A percentile compares a stretch with the other conserved stretches of the same genome.
These are phyloP conservation scores for Macroventuria anomochaeta DNA, from an alignment of 2,329 filamentous ascomycete genomes.

Conservation along the genomic window DNA sequence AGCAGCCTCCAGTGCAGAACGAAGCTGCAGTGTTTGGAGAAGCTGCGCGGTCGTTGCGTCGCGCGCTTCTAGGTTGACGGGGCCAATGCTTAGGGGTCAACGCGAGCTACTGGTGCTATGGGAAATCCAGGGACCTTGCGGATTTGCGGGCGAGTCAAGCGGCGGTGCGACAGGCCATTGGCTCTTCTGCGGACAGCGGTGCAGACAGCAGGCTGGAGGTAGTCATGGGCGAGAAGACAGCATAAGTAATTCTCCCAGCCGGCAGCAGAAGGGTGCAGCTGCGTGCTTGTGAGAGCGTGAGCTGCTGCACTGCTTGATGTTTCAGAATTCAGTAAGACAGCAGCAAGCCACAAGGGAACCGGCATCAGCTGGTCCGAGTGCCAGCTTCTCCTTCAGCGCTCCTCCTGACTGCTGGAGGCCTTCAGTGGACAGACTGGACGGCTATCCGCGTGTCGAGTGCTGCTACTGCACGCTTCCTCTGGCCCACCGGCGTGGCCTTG, in stretches of 20 bases:
- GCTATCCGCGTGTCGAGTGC: not conserved
- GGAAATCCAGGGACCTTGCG: conserved; percentile 2
- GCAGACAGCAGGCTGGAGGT: conserved; percentile 2
- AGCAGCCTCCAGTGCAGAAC: conserved; percentile 9
- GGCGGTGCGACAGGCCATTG: conserved; percentile 19
- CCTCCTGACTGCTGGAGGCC: conserved; percentile 1
- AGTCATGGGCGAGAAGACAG: not conserved
- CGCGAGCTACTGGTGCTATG: conserved; percentile 5
- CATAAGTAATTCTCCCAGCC: conserved; percentile 16
- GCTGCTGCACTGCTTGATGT: conserved; percentile 12
- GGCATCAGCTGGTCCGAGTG: conserved; percentile 2
- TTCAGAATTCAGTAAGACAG: conserved; percentile 7
- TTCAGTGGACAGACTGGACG: not conserved
- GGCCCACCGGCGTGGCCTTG: not conserved
- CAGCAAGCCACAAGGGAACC: conserved; percentile 1
- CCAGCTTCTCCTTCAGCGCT: not conserved
- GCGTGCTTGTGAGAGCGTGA: conserved; percentile 2
- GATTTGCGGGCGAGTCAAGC: conserved; percentile 25
- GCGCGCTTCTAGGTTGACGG: not conserved
- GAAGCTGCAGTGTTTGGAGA: conserved; percentile 6
- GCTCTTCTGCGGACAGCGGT: conserved; percentile 14
- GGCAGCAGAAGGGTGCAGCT: conserved; percentile 8
- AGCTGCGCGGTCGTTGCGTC: conserved; percentile 7
- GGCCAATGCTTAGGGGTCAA: conserved; percentile 10
- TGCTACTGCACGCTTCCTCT: conserved; percentile 10